Percentiles rank a stretch among this genome's conserved stretches.
phyloP scores from a whole-genome alignment of 2,329 filamentous ascomycete species.

The Aspergillus amoenus region DNA sequence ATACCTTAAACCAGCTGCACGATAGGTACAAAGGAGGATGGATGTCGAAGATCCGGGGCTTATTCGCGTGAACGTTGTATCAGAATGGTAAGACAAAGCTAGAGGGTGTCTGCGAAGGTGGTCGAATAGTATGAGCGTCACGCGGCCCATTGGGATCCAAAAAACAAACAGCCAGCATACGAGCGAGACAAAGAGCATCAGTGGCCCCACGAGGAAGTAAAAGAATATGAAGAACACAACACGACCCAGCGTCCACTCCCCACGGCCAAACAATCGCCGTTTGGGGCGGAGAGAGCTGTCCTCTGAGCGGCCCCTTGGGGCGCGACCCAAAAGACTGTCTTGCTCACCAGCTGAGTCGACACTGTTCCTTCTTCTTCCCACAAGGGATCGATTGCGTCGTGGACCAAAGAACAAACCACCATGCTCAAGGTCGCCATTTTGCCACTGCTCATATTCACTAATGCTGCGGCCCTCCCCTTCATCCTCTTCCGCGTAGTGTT shows the following conservation, averaged over 20 bases:
- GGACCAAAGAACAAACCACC: conserved; percentile 95
- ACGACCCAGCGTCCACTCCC: conserved; percentile 90
- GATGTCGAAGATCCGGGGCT: conserved; percentile 74
- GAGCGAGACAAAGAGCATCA: conserved; percentile 78
- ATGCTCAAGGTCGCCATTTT: conserved; percentile 94
- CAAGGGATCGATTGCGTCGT: conserved; percentile 69
- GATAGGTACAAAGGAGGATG: conserved; percentile 93
- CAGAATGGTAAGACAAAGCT: conserved; percentile 88
- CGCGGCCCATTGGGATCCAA: conserved; percentile 97
- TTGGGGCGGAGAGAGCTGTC: conserved; percentile 59
- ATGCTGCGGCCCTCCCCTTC: conserved; percentile 95
- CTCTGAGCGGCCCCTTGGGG: conserved; percentile 52
- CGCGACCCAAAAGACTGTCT: conserved; percentile 78
- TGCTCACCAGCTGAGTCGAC: conserved; percentile 87
- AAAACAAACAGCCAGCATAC: conserved; percentile 97
- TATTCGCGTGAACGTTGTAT: conserved; percentile 70
- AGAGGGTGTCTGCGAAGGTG: conserved; percentile 91
- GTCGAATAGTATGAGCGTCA: conserved; percentile 83
- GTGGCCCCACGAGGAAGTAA: conserved; percentile 85
- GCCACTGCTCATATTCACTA: conserved; percentile 98
- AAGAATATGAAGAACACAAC: conserved; percentile 97
- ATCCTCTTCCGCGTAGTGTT: conserved; percentile 91
- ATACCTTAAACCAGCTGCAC: conserved; percentile 89
- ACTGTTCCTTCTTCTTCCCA: conserved; percentile 83
- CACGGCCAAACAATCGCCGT: conserved; percentile 86